Conservation (phyloP, 2,329 filamentous ascomycete genomes). For the Diaporthe ampelina region DNA sequence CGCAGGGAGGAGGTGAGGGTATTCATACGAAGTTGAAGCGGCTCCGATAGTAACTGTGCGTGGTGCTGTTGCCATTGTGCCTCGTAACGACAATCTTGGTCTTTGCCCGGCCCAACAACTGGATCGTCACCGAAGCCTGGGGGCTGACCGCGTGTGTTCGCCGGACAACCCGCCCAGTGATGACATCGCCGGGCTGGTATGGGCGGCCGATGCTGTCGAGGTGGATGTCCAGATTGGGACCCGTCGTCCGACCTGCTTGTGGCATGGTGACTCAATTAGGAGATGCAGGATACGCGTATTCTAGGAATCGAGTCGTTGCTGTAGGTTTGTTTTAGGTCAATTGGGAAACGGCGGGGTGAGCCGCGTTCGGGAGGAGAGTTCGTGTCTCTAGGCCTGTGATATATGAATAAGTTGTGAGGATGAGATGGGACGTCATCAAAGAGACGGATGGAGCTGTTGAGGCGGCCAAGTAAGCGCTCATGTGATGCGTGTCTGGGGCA, state of each 20-base stretch:
- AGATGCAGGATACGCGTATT: too few relatives aligned
- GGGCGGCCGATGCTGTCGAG: slow-evolving; percentile 34
- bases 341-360: not conserved
- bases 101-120: slow-evolving; percentile 47
- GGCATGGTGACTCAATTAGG: slow-evolving; percentile 1
- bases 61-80: not conserved
- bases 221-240: slow-evolving; percentile 33
- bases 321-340: not conserved
- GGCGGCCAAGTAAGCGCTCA: not conserved
- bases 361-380: not conserved
- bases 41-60: slow-evolving; percentile 42
- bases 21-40: slow-evolving; percentile 45
- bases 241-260: slow-evolving; percentile 1
- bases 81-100: slow-evolving; percentile 45
- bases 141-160: slow-evolving; percentile 43
- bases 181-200: slow-evolving; percentile 45
- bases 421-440: not conserved
- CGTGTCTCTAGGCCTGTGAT: not conserved
- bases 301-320: not conserved
- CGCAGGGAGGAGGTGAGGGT: too few relatives aligned
- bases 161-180: slow-evolving; percentile 47
- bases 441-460: not conserved
- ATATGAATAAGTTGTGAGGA: not conserved
- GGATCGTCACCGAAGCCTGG: slow-evolving; percentile 43
- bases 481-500: not conserved